phyloP scores from a whole-genome alignment of 192 early-diverging fungal genomes.

The Entomortierella parvispora region DNA sequence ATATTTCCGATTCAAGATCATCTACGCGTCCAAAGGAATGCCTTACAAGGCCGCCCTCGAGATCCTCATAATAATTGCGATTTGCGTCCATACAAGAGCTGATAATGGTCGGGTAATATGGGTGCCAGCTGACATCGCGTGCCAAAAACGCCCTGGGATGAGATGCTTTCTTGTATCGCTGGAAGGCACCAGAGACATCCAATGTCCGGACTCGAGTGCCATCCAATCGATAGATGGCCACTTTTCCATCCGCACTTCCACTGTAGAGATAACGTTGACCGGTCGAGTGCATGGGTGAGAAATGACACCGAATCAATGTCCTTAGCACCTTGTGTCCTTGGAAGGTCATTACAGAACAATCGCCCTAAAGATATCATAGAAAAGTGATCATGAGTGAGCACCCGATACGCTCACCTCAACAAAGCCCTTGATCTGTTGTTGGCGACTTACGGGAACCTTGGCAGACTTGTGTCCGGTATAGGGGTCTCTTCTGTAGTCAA shows the following conservation, averaged over 20 bases:
- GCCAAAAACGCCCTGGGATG: conserved; percentile 13
- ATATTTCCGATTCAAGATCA: conserved; percentile 4
- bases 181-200: conserved; percentile 27
- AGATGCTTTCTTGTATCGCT: conserved; percentile 4
- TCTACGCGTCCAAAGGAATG: conserved; percentile 13
- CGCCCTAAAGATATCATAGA: conserved; percentile 12
- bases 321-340: conserved; percentile 68
- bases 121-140: conserved; percentile 69
- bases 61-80: background rate
- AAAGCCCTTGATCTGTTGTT: conserved; percentile 34
- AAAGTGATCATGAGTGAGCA: conserved; percentile 2
- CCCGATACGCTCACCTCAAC: conserved; percentile 25
- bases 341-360: conserved; percentile 67
- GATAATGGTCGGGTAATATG: conserved; percentile 56
- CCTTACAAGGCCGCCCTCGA: conserved; percentile 25
- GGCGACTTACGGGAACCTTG: conserved; percentile 18
- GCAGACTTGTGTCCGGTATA: conserved; percentile 11
- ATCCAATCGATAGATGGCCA: conserved; percentile 57
- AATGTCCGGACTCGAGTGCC: conserved; percentile 47
- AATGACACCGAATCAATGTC: conserved; percentile 79
- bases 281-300: conserved; percentile 64
- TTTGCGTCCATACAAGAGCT: conserved; percentile 32
- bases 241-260: conserved; percentile 69
- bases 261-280: conserved; percentile 73
- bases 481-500: conserved; percentile 11